Percentiles rank a stretch among this genome's conserved stretches.
Conservation (phyloP, 192 early-diverging fungal species). For the Geranomyces michiganensis region DNA sequence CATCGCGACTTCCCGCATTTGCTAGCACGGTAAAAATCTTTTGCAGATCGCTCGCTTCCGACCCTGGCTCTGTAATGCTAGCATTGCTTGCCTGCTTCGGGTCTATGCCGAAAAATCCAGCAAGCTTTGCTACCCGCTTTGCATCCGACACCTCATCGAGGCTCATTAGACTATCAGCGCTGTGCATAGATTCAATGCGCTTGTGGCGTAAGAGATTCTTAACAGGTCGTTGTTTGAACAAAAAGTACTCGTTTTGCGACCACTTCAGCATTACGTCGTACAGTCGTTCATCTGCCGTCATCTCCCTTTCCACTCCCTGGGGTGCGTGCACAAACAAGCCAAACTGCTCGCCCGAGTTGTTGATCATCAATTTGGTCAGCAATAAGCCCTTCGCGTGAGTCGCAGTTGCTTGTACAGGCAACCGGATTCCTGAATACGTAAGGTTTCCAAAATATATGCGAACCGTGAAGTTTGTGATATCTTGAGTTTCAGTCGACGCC, state of each 20-base stretch:
- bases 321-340: slow-evolving; percentile 39
- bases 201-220: slow-evolving; percentile 33
- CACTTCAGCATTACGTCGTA: slow-evolving; percentile 46
- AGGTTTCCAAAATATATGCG: slow-evolving; percentile 54
- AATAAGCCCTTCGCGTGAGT: slow-evolving; percentile 26
- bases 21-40: slow-evolving; percentile 36
- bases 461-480: slow-evolving; percentile 27
- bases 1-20: not conserved
- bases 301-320: slow-evolving; percentile 30
- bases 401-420: slow-evolving; percentile 38
- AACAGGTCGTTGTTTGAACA: slow-evolving; percentile 43
- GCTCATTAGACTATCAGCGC: slow-evolving; percentile 17
- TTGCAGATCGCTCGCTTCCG: slow-evolving; percentile 24
- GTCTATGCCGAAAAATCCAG: slow-evolving; percentile 48
- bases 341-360: slow-evolving; percentile 41
- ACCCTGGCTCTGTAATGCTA: not conserved
- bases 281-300: slow-evolving; percentile 33
- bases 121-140: slow-evolving; percentile 41
- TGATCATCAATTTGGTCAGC: slow-evolving; percentile 46
- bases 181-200: not conserved
- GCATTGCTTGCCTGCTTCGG: not conserved
- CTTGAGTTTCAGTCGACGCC: not conserved
- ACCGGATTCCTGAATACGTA: slow-evolving; percentile 44
- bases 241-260: slow-evolving; percentile 42
- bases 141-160: slow-evolving; percentile 7